phyloP scores from a whole-genome alignment of 768 basidiomycete genomes.

The Leccinum ochraceum region DNA sequence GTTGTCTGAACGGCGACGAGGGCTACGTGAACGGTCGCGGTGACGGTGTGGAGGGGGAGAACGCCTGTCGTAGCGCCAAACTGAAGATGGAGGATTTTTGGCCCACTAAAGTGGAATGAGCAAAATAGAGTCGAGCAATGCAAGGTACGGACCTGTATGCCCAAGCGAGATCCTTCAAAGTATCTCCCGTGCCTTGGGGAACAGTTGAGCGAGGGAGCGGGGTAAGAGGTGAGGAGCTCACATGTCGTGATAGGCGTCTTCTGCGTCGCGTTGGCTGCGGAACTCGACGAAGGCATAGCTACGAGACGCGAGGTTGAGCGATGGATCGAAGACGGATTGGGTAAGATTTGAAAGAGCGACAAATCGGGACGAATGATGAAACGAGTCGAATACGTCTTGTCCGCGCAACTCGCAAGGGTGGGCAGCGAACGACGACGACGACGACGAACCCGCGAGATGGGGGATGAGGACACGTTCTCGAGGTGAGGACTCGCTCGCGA shows the following conservation, averaged over 20 bases:
- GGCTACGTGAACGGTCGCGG: constrained; percentile 55
- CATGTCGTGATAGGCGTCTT: constrained; percentile 86
- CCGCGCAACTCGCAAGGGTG: constrained; percentile 28
- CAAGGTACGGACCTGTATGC: constrained; percentile 59
- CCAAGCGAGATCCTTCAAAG: constrained; percentile 74
- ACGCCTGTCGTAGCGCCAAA: constrained; percentile 74
- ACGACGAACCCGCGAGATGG: constrained; percentile 32
- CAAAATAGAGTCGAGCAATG: not conserved
- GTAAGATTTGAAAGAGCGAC: constrained; percentile 38
- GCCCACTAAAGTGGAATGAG: constrained; percentile 58
- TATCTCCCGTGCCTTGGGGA: constrained; percentile 65
- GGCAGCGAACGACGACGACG: constrained; percentile 20
- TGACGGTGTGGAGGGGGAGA: constrained; percentile 45
- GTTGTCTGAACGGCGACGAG: constrained; percentile 44
- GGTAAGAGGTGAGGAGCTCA: constrained; percentile 37
- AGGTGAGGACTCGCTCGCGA: constrained; percentile 31
- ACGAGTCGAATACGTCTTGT: constrained; percentile 32
- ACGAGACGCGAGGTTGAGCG: constrained; percentile 62
- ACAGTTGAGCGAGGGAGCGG: constrained; percentile 11
- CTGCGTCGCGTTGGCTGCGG: constrained; percentile 73
- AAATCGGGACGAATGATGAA: constrained; percentile 34
- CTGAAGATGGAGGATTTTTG: constrained; percentile 80
- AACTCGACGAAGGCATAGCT: constrained; percentile 91
- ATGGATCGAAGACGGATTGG: constrained; percentile 37
- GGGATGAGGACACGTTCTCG: constrained; percentile 19